Percentiles rank a stretch among this genome's conserved stretches.
Evolutionary conservation across 2,329 filamentous ascomycete species (phyloP).

Genomic region (Fusarium zealandicum): DNA sequence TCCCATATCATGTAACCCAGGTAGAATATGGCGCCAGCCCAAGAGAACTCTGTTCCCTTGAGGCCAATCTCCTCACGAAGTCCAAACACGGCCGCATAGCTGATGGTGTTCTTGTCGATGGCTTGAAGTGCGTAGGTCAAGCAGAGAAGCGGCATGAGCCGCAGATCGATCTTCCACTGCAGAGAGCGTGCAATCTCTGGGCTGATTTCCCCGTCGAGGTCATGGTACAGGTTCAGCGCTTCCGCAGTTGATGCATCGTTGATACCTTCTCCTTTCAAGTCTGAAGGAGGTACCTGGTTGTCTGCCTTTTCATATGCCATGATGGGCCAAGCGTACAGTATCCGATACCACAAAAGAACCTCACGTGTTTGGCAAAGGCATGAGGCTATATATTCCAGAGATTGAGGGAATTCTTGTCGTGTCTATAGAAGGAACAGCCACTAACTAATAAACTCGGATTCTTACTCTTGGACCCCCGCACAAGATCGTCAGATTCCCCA

Average conservation of each 20-base stretch:
- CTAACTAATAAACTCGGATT: background rate
- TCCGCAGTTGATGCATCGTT: slow-evolving; percentile 13
- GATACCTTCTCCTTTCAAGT: slow-evolving; percentile 4
- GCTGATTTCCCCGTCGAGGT: background rate
- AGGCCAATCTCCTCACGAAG: slow-evolving; percentile 48
- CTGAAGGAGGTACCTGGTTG: background rate
- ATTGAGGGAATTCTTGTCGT: background rate
- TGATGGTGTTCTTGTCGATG: slow-evolving; percentile 38
- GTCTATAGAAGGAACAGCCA: background rate
- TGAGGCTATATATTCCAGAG: background rate
- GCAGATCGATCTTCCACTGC: slow-evolving; percentile 30
- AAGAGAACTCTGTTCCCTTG: slow-evolving; percentile 48
- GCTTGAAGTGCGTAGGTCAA: slow-evolving; percentile 36
- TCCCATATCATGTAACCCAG: slow-evolving; percentile 48
- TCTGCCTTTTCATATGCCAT: slow-evolving; percentile 5
- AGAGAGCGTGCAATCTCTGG: slow-evolving; percentile 7
- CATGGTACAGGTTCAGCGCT: slow-evolving; percentile 11
- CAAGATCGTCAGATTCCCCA: slow-evolving; percentile 1
- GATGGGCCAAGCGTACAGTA: background rate
- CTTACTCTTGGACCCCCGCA: background rate
- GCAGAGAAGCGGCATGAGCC: slow-evolving; percentile 36
- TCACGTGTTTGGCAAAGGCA: background rate
- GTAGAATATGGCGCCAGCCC: slow-evolving; percentile 52
- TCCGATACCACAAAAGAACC: background rate
- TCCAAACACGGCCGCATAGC: slow-evolving; percentile 51